A percentile compares a stretch with the other conserved stretches of the same genome.
Evolutionary conservation across 495 filamentous ascomycete species (phyloP).

Genomic region (Daldinia loculata): DNA sequence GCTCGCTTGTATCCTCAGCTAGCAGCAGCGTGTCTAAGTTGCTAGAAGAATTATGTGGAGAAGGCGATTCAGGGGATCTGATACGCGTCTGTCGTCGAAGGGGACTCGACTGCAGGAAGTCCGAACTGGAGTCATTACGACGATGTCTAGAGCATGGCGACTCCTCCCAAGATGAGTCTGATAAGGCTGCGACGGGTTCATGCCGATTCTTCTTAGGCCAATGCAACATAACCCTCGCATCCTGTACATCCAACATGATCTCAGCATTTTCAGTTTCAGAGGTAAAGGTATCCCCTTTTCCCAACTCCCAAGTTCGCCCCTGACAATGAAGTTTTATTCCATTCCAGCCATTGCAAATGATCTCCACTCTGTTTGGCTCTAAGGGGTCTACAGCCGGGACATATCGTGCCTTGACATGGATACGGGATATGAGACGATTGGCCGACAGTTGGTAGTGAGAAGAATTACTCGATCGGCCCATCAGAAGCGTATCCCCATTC

Average conservation of each 20-base stretch:
- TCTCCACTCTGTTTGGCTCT: constrained; percentile 76
- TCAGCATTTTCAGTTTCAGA: constrained; percentile 89
- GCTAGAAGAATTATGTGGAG: constrained; percentile 57
- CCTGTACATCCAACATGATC: constrained; percentile 95
- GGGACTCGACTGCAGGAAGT: constrained; percentile 68
- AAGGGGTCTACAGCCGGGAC: constrained; percentile 68
- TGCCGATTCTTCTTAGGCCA: constrained; percentile 78
- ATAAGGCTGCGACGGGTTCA: constrained; percentile 66
- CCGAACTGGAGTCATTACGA: constrained; percentile 44
- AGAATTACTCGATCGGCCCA: constrained; percentile 92
- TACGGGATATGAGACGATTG: constrained; percentile 88
- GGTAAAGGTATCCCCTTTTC: constrained; percentile 87
- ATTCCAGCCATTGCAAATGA: constrained; percentile 95
- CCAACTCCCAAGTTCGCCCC: constrained; percentile 84
- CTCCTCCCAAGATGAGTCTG: constrained; percentile 77
- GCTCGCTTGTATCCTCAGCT: constrained; percentile 38
- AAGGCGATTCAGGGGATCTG: constrained; percentile 77
- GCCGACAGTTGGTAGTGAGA: constrained; percentile 91
- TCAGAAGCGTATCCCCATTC: constrained; percentile 80
- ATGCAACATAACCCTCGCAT: constrained; percentile 84
- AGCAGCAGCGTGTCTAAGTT: constrained; percentile 47
- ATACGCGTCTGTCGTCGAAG: constrained; percentile 68
- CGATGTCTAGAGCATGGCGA: constrained; percentile 52
- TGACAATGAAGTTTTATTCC: constrained; percentile 92
- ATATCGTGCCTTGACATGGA: constrained; percentile 90